Evolutionary conservation across 352 stramenopile genomes (phyloP).

Genomic region (Pilasporangium apinafurcum): DNA sequence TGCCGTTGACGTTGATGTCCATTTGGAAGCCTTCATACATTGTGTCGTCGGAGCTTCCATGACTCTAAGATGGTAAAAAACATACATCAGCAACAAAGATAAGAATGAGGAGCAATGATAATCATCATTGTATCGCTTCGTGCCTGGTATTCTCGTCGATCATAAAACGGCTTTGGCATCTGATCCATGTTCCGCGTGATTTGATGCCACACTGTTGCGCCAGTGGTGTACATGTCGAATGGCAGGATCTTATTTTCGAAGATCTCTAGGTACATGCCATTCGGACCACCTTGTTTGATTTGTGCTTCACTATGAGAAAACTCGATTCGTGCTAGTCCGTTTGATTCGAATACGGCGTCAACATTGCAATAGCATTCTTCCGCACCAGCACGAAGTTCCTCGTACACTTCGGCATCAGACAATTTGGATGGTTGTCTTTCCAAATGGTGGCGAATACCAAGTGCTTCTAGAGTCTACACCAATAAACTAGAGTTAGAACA

Average conservation of each 20-base stretch:
- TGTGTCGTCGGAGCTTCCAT: slow-evolving; percentile 37
- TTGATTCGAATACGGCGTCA: neutral
- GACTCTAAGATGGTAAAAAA: slow-evolving; percentile 19
- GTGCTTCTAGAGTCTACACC: too few species aligned
- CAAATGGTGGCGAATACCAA: too few species aligned
- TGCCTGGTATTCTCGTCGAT: slow-evolving; percentile 16
- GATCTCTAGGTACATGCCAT: slow-evolving; percentile 31
- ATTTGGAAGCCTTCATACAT: slow-evolving; percentile 54
- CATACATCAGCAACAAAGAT: neutral
- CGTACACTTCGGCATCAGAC: slow-evolving; percentile 21
- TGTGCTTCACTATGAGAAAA: neutral
- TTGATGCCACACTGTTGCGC: slow-evolving; percentile 28
- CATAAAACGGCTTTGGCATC: neutral
- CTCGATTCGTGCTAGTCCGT: neutral
- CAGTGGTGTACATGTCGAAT: slow-evolving; percentile 25
- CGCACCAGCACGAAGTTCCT: slow-evolving; percentile 8
- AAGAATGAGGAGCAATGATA: too few species aligned
- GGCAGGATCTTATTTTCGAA: slow-evolving; percentile 28
- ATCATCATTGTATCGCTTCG: slow-evolving; percentile 22
- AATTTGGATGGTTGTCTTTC: too few species aligned
- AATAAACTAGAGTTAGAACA: too few species aligned
- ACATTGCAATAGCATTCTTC: neutral
- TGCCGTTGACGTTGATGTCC: slow-evolving; percentile 45
- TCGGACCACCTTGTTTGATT: slow-evolving; percentile 10
- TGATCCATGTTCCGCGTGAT: slow-evolving; percentile 10